phyloP scores from a whole-genome alignment of 306 rosid species.

The Fagus sylvatica region DNA sequence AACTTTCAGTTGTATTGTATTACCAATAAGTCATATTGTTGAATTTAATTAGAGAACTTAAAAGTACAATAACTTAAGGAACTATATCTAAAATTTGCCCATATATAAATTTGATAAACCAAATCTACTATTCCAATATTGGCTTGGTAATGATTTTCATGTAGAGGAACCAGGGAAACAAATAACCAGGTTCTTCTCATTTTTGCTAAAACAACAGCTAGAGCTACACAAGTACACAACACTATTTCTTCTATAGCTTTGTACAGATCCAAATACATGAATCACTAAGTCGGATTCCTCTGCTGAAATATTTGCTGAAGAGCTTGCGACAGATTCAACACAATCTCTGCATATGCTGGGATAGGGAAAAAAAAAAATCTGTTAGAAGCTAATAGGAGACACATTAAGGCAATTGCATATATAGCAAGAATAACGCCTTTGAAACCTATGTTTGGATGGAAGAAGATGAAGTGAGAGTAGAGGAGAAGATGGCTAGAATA shows the following conservation, averaged over 20 bases:
- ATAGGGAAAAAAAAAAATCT: background rate
- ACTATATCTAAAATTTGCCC: background rate
- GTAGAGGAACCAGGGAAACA: background rate
- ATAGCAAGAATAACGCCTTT: conserved; percentile 3
- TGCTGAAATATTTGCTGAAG: conserved; percentile 56
- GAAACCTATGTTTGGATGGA: background rate
- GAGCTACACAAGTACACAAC: conserved; percentile 15
- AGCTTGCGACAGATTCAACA: conserved; percentile 75
- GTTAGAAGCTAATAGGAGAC: conserved; percentile 12
- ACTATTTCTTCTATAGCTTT: conserved; percentile 40
- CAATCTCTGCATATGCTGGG: conserved; percentile 92
- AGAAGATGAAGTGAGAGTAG: no score
- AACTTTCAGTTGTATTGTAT: no score
- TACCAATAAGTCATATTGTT: no score
- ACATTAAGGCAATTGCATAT: background rate
- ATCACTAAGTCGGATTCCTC: conserved; percentile 34
- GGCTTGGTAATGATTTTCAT: conserved; percentile 7
- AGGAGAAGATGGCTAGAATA: no score
- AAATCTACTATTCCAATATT: conserved; percentile 19
- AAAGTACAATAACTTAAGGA: no score
- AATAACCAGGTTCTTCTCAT: background rate
- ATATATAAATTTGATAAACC: conserved; percentile 27
- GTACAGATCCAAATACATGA: conserved; percentile 37
- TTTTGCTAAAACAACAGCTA: conserved; percentile 13
- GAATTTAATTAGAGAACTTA: no score